Evolutionary conservation across 2,329 filamentous ascomycete species (phyloP), one percentile per base, ranked within the genome.

Genomic region (Zymoseptoria passerinii): DNA sequence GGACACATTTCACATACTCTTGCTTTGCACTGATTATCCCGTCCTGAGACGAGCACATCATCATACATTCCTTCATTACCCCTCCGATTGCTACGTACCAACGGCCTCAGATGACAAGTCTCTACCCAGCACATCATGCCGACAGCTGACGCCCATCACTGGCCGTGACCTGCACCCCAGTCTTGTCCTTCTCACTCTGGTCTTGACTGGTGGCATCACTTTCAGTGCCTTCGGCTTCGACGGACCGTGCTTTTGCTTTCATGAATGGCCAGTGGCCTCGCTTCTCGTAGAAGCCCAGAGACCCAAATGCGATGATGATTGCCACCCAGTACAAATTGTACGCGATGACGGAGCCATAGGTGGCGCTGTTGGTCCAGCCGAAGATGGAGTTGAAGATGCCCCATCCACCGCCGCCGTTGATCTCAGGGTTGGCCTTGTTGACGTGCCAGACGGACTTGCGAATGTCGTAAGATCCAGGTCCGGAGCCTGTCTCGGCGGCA

Each of bases 321-420:
- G 61, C 78, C 54, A 94, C 74, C 91, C 90, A 96, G 77, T 95
- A 95, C 16, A 92, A 59, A 71, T 94, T 95, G 76, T 95, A 95
- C 1, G 88, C 85, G 62, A 95, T 84, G 63, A 95, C 87, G 1
- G 89, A 92, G 54, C 90, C 90, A 67, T 92, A 91, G 1, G 90
- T 95, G 4, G 89, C 91, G 10, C 88, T 90, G 76, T 95, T 95
- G 61, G 85, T 83, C 91, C 91, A 96, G 59, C 91, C 90, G 9
- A 95, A 79, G 55, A 95, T 80, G 59, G 89, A 85, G 67, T 95
- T 92, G 79, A 95, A 90, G 64, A 95, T 84, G 57, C 89, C 89
- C 90, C 90, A 95, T 50, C 88, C 89, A 44, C 86, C 85, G 52
- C 87, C 87, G 28, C 88, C 87, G 62, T 89, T 85, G 48, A 86